A percentile compares a stretch with the other conserved stretches of the same genome.
phyloP scores from a whole-genome alignment of 805 yeast genomes.

The Kregervanrija delftensis region DNA sequence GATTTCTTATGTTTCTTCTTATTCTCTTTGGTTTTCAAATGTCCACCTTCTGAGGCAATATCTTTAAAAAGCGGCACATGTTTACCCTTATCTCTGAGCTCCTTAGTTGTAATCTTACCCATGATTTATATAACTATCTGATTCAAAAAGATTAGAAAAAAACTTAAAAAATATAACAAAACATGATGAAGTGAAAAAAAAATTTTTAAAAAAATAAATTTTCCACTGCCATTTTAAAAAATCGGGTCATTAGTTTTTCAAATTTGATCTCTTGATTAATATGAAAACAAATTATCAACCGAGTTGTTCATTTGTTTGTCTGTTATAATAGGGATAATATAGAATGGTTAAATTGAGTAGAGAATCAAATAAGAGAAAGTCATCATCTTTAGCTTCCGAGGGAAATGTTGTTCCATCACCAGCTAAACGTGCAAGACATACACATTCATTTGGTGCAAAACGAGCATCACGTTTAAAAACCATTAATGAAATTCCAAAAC shows the following conservation, averaged over 20 bases:
- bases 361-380: conserved; percentile 10
- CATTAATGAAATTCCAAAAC: conserved; percentile 33
- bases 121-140: conserved; percentile 26
- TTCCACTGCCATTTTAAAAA: too few species aligned
- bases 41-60: conserved; percentile 68
- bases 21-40: conserved; percentile 38
- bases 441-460: conserved; percentile 35
- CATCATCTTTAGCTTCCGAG: conserved; percentile 13
- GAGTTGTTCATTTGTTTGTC: too few species aligned
- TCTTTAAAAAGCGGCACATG: conserved; percentile 81
- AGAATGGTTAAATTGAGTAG: conserved; percentile 36
- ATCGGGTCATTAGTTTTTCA: too few species aligned
- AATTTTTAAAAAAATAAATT: background rate
- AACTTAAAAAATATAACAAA: background rate
- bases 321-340: background rate
- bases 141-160: background rate
- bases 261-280: too few species aligned
- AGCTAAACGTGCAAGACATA: conserved; percentile 29
- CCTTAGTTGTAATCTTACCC: conserved; percentile 60
- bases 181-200: background rate
- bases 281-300: too few species aligned
- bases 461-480: conserved; percentile 45
- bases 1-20: conserved; percentile 11
- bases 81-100: conserved; percentile 50
- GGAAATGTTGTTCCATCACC: conserved; percentile 17